phyloP scores from a whole-genome alignment of 345 rosid species.

The Brassica nigra region DNA sequence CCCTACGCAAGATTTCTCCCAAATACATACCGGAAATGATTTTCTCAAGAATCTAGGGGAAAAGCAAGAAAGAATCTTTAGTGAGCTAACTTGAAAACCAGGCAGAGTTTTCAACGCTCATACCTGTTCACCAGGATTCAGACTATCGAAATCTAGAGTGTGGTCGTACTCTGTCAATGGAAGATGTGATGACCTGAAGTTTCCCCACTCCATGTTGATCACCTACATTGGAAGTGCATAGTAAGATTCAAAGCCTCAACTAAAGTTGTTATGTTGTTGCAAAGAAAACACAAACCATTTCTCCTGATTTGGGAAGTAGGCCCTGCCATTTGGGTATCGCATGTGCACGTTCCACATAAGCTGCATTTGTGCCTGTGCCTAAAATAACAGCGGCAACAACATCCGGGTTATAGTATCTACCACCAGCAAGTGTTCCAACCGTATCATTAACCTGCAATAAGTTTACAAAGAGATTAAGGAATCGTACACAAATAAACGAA shows the following conservation, averaged over 20 bases:
- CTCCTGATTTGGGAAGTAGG: constrained; percentile 75
- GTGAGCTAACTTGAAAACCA: constrained; percentile 7
- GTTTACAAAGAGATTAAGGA: not conserved
- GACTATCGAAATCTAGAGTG: constrained; percentile 71
- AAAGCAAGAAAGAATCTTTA: not conserved
- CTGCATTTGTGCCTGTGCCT: constrained; percentile 97
- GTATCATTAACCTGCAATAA: constrained; percentile 82
- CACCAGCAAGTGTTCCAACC: constrained; percentile 93
- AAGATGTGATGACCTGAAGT: constrained; percentile 88
- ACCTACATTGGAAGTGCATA: constrained; percentile 47
- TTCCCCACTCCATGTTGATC: constrained; percentile 98
- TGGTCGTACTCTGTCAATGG: constrained; percentile 78
- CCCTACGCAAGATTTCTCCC: constrained; percentile 90
- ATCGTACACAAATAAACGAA: constrained; percentile 7
- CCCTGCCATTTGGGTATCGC: constrained; percentile 98
- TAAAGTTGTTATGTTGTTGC: not conserved
- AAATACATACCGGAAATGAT: constrained; percentile 92
- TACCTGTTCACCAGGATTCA: constrained; percentile 97
- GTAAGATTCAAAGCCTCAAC: not conserved
- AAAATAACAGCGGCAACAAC: constrained; percentile 87
- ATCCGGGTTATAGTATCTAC: constrained; percentile 70
- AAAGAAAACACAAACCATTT: constrained; percentile 61
- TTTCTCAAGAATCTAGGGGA: constrained; percentile 80
- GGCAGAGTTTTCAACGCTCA: not conserved
- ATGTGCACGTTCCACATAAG: constrained; percentile 89